Evolutionary conservation across 1,284 basidiomycete genomes (phyloP), one percentile per base, ranked within the genome.

Genomic region (Puccinia horiana): DNA sequence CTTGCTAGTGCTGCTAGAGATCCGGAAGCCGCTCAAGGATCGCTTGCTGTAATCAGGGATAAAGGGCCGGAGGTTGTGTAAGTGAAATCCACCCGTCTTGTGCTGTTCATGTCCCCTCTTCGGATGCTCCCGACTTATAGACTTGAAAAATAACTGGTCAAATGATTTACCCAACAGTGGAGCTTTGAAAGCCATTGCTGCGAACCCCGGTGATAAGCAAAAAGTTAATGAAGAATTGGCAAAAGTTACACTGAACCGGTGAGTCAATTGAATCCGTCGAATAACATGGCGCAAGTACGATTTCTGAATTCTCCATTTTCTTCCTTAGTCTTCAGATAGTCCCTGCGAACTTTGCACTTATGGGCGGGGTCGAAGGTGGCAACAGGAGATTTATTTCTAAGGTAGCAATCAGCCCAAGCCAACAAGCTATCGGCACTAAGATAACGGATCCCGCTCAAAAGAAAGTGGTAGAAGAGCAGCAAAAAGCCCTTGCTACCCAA

Each of bases 21-120:
- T 44, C 40, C 65, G 35, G 40, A 23, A 42, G 65, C 37, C 20
- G 65, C 65, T 8, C 65, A 69, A 69, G 42, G 37, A 12, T 5
- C 65, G 18, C 42, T 69, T 42, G 65, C 65, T 23, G n/a, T 69
- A 26, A 11, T 69, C 37, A 69, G 65, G 16, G 65, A 69, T 69
- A 23, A 69, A 69, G 42, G 42, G 6, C 65, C 65, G 12, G 32
- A 16, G 4, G 65, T 69, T 69, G 40, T 69, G 65, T 69, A n/a
- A 2, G 65, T 44, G 37, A 69, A 16, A n/a, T 23, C 23, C 23
- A n/a, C 42, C 42, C n/a, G n/a, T 69, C 42, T 20, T 69, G 3
- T 69, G n/a, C 42, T 42, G 26, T n/a, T 32, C 20, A 69, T 1
- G 40, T 44, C 65, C 9, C n/a, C 5, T 69, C 1, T 42, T 1